phyloP scores from a whole-genome alignment of 164 flowering plant species.

The Stephania japonica region DNA sequence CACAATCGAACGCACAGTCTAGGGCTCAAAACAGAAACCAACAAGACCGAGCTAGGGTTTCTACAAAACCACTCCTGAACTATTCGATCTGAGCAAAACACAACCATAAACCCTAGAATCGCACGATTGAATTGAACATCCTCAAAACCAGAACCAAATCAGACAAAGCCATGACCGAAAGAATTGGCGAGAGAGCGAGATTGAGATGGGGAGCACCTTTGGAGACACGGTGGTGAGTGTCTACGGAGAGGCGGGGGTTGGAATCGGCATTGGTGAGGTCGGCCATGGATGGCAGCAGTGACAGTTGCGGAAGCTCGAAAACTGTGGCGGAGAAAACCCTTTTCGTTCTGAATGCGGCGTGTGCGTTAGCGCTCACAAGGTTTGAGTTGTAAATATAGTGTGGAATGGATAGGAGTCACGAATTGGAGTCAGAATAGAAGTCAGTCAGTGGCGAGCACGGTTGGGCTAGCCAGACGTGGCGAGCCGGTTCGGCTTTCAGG shows the following conservation, averaged over 20 bases:
- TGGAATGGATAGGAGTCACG: background rate
- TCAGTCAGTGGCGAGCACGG: background rate
- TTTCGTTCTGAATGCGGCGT: background rate
- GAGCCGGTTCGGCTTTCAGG: background rate
- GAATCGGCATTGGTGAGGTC: conserved; percentile 24
- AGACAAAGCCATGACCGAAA: background rate
- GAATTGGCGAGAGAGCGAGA: background rate
- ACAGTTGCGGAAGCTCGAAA: conserved; percentile 10
- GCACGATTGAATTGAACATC: background rate
- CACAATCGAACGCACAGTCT: background rate
- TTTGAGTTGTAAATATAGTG: background rate
- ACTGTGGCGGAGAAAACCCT: background rate
- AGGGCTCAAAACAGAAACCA: background rate
- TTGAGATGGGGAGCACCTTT: conserved; percentile 34
- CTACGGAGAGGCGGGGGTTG: conserved; percentile 27
- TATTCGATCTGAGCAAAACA: background rate
- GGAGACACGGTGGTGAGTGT: conserved; percentile 45
- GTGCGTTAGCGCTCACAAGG: no score
- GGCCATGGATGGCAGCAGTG: conserved; percentile 26
- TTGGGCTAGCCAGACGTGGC: background rate
- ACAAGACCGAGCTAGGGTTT: background rate
- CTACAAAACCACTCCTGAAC: background rate
- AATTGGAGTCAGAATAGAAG: background rate
- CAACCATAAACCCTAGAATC: background rate
- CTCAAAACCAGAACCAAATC: background rate